A percentile compares a stretch with the other conserved stretches of the same genome.
These are phyloP conservation scores for Fraxinus pennsylvanica DNA, from an alignment of 257 asterid species.

Conservation along the genomic window DNA sequence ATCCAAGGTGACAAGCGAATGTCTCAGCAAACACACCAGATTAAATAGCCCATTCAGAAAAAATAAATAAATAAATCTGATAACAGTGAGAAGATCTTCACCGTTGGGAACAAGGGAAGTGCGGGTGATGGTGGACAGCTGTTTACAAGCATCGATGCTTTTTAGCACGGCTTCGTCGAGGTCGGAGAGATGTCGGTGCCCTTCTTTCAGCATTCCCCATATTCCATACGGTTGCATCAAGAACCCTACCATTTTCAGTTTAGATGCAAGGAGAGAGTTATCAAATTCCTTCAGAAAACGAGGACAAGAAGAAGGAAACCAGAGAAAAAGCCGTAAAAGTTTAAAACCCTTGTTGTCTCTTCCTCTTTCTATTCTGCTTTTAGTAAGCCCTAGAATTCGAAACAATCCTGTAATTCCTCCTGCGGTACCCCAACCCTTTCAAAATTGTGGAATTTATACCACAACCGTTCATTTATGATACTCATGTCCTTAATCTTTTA, in stretches of 20 bases:
- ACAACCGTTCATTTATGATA: too few species aligned
- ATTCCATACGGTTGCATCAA: conserved; percentile 85
- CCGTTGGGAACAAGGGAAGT: conserved; percentile 99
- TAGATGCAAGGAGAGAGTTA: neutral
- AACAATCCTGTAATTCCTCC: too few species aligned
- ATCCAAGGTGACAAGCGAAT: neutral
- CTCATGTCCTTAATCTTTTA: too few species aligned
- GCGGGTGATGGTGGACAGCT: conserved; percentile 87
- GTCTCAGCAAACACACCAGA: neutral
- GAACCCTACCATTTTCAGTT: conserved; percentile 55
- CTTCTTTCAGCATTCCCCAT: conserved; percentile 88
- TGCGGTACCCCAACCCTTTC: too few species aligned
- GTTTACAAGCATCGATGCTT: conserved; percentile 98
- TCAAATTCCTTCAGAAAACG: too few species aligned
- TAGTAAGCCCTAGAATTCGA: too few species aligned
- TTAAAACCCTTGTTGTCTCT: too few species aligned
- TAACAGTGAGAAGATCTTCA: conserved; percentile 18
- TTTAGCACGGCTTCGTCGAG: conserved; percentile 94
- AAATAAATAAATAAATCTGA: neutral
- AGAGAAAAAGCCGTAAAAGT: neutral
- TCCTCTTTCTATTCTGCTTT: neutral
- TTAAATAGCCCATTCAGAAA: neutral
- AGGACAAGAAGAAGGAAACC: neutral
- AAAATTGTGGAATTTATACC: too few species aligned
- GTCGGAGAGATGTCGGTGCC: conserved; percentile 89